Evolutionary conservation across 768 basidiomycete genomes (phyloP).

Genomic region (Cystofilobasidium macerans): DNA sequence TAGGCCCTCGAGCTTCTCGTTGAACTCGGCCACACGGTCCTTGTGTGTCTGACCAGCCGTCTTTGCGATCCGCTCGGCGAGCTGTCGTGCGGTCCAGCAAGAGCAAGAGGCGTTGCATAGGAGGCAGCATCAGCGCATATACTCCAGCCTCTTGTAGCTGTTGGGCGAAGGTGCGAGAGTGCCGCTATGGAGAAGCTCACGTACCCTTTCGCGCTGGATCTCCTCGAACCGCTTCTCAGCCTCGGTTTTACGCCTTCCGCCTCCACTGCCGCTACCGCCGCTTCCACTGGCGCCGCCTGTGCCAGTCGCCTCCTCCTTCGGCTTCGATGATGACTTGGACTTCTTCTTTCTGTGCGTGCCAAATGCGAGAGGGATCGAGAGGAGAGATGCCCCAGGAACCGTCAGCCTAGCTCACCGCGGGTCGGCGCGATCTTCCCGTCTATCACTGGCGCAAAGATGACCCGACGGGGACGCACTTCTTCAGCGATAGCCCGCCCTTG

Average conservation of each 20-base stretch:
- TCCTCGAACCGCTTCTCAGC: conserved; percentile 82
- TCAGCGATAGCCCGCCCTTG: conserved; percentile 56
- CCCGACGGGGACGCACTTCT: conserved; percentile 8
- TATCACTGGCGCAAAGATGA: conserved; percentile 4
- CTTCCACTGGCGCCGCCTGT: conserved; percentile 44
- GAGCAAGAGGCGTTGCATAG: not conserved
- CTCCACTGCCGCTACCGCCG: conserved; percentile 48
- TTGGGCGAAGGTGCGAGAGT: conserved; percentile 11
- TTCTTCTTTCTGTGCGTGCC: conserved; percentile 66
- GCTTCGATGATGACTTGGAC: conserved; percentile 50
- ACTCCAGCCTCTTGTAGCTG: too few relatives aligned
- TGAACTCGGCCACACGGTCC: conserved; percentile 84
- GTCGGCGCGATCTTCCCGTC: conserved; percentile 17
- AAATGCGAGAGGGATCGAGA: conserved; percentile 1
- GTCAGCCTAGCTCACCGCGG: too few relatives aligned
- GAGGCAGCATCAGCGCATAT: too few relatives aligned
- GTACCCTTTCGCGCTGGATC: conserved; percentile 66
- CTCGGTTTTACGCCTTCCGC: conserved; percentile 56
- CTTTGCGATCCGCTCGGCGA: conserved; percentile 61
- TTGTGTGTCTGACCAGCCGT: conserved; percentile 80
- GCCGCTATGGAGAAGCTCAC: conserved; percentile 32
- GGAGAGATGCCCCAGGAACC: conserved; percentile 7
- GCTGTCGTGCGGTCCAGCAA: conserved; percentile 40
- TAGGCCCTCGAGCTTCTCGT: conserved; percentile 68
- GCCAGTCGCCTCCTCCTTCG: conserved; percentile 42